Base-by-base conservation (phyloP, 345 rosid genomes). In the Aquilaria sinensis region DNA sequence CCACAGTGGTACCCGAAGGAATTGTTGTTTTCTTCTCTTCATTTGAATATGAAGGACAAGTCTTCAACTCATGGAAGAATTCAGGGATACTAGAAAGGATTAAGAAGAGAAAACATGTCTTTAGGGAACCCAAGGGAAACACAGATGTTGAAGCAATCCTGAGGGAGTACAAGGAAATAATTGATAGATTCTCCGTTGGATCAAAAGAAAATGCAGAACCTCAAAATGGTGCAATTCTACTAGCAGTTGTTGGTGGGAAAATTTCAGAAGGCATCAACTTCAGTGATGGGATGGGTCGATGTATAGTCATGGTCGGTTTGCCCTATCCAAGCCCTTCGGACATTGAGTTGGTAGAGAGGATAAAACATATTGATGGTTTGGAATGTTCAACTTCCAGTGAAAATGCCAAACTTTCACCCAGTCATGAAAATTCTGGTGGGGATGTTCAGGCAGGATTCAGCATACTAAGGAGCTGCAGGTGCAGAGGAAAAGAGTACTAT, bases 231-330 rank as follows among this genome's bases (percentile, higher is more conserved):
- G 98, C 98, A 34, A 57, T 93, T 30, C 85, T 93, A 66, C 79
- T 89, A 56, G 97, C 94, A 29, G 84, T 93, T 34, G 97, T 93
- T 61, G 98, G 98, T 72, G 98, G 98, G 56, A 93, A 93, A 83
- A 85, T 93, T 73, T 93, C 98, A 57, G 96, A 93, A 78, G 98
- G 98, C 73, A 93, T 93, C 81, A 93, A 93, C 80, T 88, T 93
- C 79, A 90, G 92, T 51, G 96, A 93, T 61, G 82, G 96, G 67
- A 93, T 93, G 98, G 94, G 98, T 23, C 74, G 98, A 57, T 88
- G 98, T 70, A 81, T 90, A 57, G 96, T 93, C 70, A 88, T 93
- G 98, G 97, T 90, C 63, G 98, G 98, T 57, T 78, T 93, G 72
- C 98, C 98, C 16, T 93, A 89, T 69, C 90, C 98, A 29, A 93